A percentile compares a stretch with the other conserved stretches of the same genome.
These are phyloP conservation scores for Taphrina flavorubra DNA, from an alignment of 1,139 yeast genomes.

Conservation along the genomic window DNA sequence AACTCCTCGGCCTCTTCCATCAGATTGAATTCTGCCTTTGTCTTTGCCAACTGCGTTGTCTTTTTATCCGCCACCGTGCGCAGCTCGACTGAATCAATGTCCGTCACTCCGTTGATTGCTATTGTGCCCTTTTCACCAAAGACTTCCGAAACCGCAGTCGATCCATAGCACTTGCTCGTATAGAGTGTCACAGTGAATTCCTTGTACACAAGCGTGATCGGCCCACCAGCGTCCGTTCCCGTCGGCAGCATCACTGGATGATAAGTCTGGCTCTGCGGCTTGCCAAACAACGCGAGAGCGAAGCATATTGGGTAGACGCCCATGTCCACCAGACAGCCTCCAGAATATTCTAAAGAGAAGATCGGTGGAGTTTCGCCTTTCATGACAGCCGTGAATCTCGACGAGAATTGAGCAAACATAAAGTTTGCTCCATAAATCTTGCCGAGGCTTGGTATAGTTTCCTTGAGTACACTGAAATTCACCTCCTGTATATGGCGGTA, in stretches of 20 bases:
- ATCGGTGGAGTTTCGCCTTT: constrained; percentile 30
- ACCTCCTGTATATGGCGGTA: constrained; percentile 35
- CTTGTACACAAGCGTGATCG: constrained; percentile 28
- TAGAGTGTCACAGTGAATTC: constrained; percentile 13
- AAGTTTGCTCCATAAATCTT: constrained; percentile 19
- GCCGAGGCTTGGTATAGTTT: constrained; percentile 15
- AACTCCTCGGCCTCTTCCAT: constrained; percentile 38
- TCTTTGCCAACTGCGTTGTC: constrained; percentile 17
- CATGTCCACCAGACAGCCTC: constrained; percentile 39
- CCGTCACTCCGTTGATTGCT: constrained; percentile 33
- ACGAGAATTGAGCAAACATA: constrained; percentile 30
- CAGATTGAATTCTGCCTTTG: constrained; percentile 28
- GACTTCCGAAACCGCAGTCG: constrained; percentile 28
- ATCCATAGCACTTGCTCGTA: constrained; percentile 31
- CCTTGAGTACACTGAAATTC: constrained; percentile 28
- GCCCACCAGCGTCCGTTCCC: constrained; percentile 39
- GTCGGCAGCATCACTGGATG: constrained; percentile 31
- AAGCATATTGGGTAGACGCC: constrained; percentile 36
- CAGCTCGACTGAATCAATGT: constrained; percentile 29
- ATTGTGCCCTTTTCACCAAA: constrained; percentile 37
- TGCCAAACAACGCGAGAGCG: constrained; percentile 40
- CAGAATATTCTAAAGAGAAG: constrained; percentile 28
- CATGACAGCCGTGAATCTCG: constrained; percentile 30
- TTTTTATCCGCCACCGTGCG: constrained; percentile 12
- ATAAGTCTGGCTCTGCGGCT: constrained; percentile 31